Evolutionary conservation across 495 filamentous ascomycete species (phyloP), one percentile per base, ranked within the genome.

Genomic region (Xylaria telfairii): DNA sequence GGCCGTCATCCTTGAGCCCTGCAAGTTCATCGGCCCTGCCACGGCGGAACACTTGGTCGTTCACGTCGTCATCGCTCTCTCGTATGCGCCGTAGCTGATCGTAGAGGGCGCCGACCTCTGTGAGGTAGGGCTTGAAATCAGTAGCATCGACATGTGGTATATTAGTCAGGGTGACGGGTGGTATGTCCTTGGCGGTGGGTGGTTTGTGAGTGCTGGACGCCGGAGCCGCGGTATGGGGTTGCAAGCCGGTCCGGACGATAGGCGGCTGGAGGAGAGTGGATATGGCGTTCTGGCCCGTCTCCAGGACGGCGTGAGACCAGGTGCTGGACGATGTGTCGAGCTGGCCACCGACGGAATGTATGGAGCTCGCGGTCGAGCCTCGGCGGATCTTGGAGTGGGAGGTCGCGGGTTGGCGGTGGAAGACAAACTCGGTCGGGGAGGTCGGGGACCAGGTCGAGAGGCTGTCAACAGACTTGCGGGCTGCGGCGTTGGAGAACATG

Each of bases 241-340:
- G 84, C 56, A 97, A 85, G 54, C 93, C 95, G 21, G 94, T 96
- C 65, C 96, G 92, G 32, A 95, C 87, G 70, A 96, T 96, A 0
- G 96, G 95, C 21, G 93, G 90, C 76, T 97, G 94, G 24, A 98
- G 87, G 17, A 99, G 87, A 4, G 92, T 96, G 30, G 96, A 97
- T 75, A 99, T 98, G 69, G 96, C 93, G 88, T 97, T 97, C 72
- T 93, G 91, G 9, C 90, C 89, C 6, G 89, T 87, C 76, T 98
- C 94, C 46, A 88, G 87, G 71, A 96, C 87, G 37, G 90, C 85
- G 63, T 85, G 82, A 77, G 81, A 83, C 83, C 87, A 83, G 77
- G 78, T 86, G 53, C 83, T 81, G 30, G 74, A 75, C 7, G 88
- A 85, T 32, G 87, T 87, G 73, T 97, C 93, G 70, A 97, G 80